These are phyloP conservation scores for Parathielavia hyrcaniae DNA, from an alignment of 495 filamentous ascomycete species.

Conservation along the genomic window DNA sequence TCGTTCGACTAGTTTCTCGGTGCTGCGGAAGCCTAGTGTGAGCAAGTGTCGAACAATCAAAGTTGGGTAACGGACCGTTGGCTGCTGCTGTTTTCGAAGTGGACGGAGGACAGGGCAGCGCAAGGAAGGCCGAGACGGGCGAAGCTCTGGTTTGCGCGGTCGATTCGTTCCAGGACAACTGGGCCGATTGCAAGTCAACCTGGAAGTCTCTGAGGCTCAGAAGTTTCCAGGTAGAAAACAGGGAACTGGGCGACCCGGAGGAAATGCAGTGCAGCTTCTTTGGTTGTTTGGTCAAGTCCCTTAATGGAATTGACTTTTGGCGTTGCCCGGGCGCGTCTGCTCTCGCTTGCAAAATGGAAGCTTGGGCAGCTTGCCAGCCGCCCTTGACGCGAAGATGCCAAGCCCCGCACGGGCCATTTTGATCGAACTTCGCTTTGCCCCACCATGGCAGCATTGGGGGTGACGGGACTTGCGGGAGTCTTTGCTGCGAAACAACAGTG, in stretches of 20 bases:
- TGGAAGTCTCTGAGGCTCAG: not conserved
- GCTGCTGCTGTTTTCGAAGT: not conserved
- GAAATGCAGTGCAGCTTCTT: not conserved
- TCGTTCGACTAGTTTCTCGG: constrained; percentile 1
- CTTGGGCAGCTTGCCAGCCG: constrained; percentile 18
- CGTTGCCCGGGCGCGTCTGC: constrained; percentile 26
- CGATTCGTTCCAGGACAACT: constrained; percentile 8
- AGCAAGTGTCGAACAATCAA: not conserved
- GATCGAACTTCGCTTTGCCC: not conserved
- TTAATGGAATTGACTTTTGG: constrained; percentile 20
- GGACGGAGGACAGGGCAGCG: not conserved
- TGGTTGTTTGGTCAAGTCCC: not conserved
- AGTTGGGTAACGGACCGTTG: not conserved
- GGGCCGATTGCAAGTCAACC: not conserved
- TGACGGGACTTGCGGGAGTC: too few relatives aligned
- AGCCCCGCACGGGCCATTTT: constrained; percentile 13
- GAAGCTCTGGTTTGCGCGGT: not conserved
- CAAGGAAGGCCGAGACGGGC: constrained; percentile 6
- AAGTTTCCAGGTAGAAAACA: not conserved
- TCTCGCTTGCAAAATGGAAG: too few relatives aligned
- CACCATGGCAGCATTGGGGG: not conserved
- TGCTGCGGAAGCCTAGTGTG: not conserved
- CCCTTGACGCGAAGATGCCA: constrained; percentile 1
- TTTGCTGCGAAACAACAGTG: too few relatives aligned
- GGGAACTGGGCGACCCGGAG: not conserved